Evolutionary conservation across 306 rosid species (phyloP), one percentile per base, ranked within the genome.

Genomic region (Casuarina equisetifolia): DNA sequence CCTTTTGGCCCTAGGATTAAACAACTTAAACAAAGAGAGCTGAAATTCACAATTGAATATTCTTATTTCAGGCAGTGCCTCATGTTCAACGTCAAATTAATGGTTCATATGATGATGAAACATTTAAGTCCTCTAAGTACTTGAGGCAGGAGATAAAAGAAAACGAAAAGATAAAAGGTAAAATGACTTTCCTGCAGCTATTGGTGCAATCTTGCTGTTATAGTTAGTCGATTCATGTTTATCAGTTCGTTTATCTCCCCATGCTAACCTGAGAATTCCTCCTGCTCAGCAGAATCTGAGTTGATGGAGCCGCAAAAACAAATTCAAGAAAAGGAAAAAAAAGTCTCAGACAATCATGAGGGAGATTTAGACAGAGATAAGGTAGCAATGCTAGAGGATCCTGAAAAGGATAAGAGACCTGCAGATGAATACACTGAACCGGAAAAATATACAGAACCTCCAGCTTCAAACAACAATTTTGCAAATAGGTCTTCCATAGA

Each of bases 31-130:
- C 7, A 51, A 51, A 51, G 57, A 51, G 57, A 55, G 73, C 25
- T 5, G 62, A 76, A 79, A 43, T 52, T 35, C 44, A 55, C 78
- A 9, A 55, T 74, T 61, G 32, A 25, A 25, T 44, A 40, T 19
- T 77, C 38, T 49, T 80, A 19, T 81, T 79, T 85, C 84, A 89
- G 93, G 82, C 82, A 38, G 74, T 70, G 39, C 19, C 49, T 78
- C 81, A 76, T 79, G 72, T 78, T 72, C 48, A 39, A 51, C 70
- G 74, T 44, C 72, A 75, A n/a, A 45, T 39, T 74, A 72, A 55
- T 40, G 73, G 42, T 67, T 78, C 70, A 4, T 72, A 48, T 69
- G 64, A 72, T 10, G 67, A 75, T 45, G 82, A 77, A 50, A 72
- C 42, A 17, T 69, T 70, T 82, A 69, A 78, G 71, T 81, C 84